These are phyloP conservation scores for Tulasnella sp. DNA, from an alignment of 768 basidiomycete species.

Conservation along the genomic window DNA sequence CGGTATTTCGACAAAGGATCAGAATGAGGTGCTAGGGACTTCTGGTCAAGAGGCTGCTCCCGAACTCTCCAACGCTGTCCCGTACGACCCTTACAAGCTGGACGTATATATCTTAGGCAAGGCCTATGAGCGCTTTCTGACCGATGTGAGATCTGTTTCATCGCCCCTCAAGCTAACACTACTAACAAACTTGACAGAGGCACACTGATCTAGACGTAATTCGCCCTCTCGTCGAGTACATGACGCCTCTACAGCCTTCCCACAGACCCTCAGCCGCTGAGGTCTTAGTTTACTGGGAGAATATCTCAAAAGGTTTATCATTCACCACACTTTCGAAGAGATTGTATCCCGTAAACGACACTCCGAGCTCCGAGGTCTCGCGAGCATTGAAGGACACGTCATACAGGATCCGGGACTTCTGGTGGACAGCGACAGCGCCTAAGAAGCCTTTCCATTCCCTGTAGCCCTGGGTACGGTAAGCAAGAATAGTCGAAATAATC, in stretches of 20 bases:
- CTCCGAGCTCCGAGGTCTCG: neutral
- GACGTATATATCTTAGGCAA: slow-evolving; percentile 1
- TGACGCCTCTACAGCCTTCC: neutral
- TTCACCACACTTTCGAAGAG: neutral
- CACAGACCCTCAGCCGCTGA: slow-evolving; percentile 1
- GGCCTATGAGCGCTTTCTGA: neutral
- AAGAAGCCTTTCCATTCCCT: no score
- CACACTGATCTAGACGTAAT: neutral
- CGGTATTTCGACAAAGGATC: no score
- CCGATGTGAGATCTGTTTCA: neutral
- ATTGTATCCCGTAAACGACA: neutral
- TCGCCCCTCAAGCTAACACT: neutral
- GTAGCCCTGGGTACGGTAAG: no score
- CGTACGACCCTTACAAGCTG: slow-evolving; percentile 3
- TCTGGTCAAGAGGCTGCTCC: neutral
- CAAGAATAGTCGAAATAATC: no score
- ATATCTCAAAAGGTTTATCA: neutral
- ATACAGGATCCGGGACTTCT: neutral
- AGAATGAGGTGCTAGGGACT: neutral
- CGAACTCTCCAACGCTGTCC: neutral
- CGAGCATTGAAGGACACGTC: neutral
- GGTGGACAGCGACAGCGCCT: no score
- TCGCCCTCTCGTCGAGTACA: neutral
- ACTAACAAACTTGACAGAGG: neutral
- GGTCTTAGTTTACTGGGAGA: neutral